Evolutionary conservation across 805 yeast genomes (phyloP), one percentile per base, ranked within the genome.

Genomic region (Saccharomycopsis amapae): DNA sequence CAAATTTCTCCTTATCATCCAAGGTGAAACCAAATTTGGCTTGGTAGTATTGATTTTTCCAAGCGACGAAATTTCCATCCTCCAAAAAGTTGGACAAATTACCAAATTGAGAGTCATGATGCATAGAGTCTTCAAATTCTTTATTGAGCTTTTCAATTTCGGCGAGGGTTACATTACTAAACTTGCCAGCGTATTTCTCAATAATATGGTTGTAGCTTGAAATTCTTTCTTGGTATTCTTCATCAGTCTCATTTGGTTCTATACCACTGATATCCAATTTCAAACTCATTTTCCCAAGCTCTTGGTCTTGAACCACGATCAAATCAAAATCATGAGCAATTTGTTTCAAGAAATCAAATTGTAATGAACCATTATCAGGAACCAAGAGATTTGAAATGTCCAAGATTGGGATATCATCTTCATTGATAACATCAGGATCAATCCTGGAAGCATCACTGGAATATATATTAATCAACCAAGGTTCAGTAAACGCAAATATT

Each of bases 31-130:
- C 78, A 50, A 93, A 69, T 59, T 93, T 93, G n/a, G 77, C 76
- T 50, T 76, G 73, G 63, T 93, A 93, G 61, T 93, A 93, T n/a
- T 71, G 62, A 57, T 82, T 81, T 63, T 88, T 89, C 95, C 97
- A 93, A 31, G 67, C 62, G 46, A 76, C 71, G 58, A 89, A 89
- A 60, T 86, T 85, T 30, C 73, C 71, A 55, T 81, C 77, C 61
- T 90, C 86, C 28, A 85, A 64, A 45, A 75, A 74, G 52, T 81
- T 79, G 51, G 73, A 76, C 61, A 44, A 38, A 18, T 48, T 41
- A 10, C 41, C 43, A 15, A 37, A 20, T 15, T 40, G 38, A 12
- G 12, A 13, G 12, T 39, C 45, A 32, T 42, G 26, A 18, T 38
- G 22, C 10, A 44, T 40, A 22, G 62, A 33, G 48, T 68, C 67